Percentiles rank a stretch among this genome's conserved stretches.
Evolutionary conservation across 805 yeast genomes (phyloP).

Genomic region (Candida rishiriensis): DNA sequence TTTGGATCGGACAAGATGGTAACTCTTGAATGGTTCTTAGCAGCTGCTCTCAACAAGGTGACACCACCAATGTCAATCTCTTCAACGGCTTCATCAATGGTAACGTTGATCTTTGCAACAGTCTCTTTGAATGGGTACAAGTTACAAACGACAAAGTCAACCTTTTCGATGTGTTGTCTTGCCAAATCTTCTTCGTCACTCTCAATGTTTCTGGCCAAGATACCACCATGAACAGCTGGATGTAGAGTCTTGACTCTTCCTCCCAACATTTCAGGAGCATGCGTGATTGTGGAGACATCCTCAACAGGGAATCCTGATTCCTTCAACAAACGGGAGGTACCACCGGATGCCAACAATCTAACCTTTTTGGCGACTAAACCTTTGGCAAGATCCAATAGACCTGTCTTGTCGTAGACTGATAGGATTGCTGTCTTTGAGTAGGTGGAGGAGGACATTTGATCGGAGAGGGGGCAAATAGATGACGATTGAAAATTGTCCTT

Average conservation of each 20-base stretch:
- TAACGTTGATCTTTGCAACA: conserved; percentile 90
- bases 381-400: conserved; percentile 91
- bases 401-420: conserved; percentile 97
- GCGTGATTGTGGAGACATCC: conserved; percentile 91
- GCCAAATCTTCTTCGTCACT: conserved; percentile 85
- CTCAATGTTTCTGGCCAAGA: conserved; percentile 89
- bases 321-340: conserved; percentile 89
- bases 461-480: no score
- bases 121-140: conserved; percentile 98
- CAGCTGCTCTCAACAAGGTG: conserved; percentile 95
- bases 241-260: conserved; percentile 98
- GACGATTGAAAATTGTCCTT: no score
- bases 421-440: conserved; percentile 80
- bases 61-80: conserved; percentile 99
- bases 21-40: conserved; percentile 95
- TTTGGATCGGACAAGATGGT: conserved; percentile 92
- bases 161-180: conserved; percentile 89
- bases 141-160: conserved; percentile 96
- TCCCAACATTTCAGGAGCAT: conserved; percentile 98
- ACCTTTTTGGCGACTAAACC: conserved; percentile 87
- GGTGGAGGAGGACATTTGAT: not conserved
- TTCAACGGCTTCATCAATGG: conserved; percentile 96
- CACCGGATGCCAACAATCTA: conserved; percentile 93
- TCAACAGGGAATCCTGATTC: conserved; percentile 98
- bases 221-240: conserved; percentile 98